Percentiles rank a stretch among this genome's conserved stretches.
These are phyloP conservation scores for Falciphora oryzae DNA, from an alignment of 2,329 filamentous ascomycete genomes.

Conservation along the genomic window DNA sequence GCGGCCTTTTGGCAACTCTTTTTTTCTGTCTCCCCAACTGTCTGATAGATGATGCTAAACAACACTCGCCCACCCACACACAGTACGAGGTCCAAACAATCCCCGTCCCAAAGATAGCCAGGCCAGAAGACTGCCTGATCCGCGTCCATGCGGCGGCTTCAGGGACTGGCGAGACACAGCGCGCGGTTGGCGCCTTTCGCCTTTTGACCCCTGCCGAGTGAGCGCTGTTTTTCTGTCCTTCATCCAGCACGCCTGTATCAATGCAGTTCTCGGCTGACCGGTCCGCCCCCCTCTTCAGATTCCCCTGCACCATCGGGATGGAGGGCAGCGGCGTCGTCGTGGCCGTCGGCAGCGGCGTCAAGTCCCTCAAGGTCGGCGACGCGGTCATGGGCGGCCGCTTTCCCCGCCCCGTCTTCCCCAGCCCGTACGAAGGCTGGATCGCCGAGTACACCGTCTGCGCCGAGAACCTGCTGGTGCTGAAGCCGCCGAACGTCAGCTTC, in stretches of 20 bases:
- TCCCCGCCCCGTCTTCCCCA: slow-evolving; percentile 31
- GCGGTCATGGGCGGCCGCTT: slow-evolving; percentile 33
- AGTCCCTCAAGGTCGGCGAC: slow-evolving; percentile 25
- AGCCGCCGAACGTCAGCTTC: slow-evolving; percentile 23
- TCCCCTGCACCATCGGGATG: slow-evolving; percentile 22
- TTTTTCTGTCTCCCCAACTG: not conserved
- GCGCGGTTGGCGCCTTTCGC: slow-evolving; percentile 21
- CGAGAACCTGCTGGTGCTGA: slow-evolving; percentile 28
- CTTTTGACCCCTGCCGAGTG: slow-evolving; percentile 24
- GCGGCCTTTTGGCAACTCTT: too few relatives aligned
- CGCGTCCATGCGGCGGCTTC: slow-evolving; percentile 31
- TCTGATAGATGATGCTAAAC: not conserved
- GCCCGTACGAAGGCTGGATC: slow-evolving; percentile 25
- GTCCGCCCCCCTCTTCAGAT: slow-evolving; percentile 14
- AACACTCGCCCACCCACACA: too few relatives aligned
- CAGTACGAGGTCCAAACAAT: slow-evolving; percentile 33
- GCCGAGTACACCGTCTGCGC: slow-evolving; percentile 34
- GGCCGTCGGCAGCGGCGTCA: slow-evolving; percentile 24
- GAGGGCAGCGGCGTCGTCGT: slow-evolving; percentile 26
- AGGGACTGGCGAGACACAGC: slow-evolving; percentile 29
- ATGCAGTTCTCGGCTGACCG: too few relatives aligned
- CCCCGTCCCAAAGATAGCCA: slow-evolving; percentile 37
- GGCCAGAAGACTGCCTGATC: slow-evolving; percentile 37
- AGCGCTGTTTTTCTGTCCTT: not conserved
- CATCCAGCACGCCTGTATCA: too few relatives aligned